Evolutionary conservation across 2,329 filamentous ascomycete genomes (phyloP), one percentile per base, ranked within the genome.

Genomic region (Aspergillus sp.): DNA sequence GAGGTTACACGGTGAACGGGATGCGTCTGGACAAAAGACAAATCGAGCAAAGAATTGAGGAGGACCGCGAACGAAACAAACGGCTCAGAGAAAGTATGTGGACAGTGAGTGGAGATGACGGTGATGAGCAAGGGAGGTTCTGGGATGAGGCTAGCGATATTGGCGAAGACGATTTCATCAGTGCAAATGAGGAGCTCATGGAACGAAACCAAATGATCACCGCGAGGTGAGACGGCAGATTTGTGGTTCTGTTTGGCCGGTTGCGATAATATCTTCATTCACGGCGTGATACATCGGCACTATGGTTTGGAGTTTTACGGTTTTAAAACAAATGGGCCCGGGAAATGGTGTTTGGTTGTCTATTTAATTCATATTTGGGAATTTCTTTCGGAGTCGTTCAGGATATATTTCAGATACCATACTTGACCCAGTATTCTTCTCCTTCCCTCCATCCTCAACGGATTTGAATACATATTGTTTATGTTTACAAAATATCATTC

Each of bases 21-120:
- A 66, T 73, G 36, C 72, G 76, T 40, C 65, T 93, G 40, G 88
- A 96, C 59, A 93, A 91, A 68, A 79, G 86, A 44, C 88, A 95
- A 69, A 87, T 96, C 42, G 90, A 97, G 69, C 90, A 97, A 71
- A 78, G 93, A 33, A 95, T 98, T 50, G 94, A 98, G 57, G 94
- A 98, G 68, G 93, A 98, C 66, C 77, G 93, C 4, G 93, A 98
- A 66, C 76, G 93, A 35, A 94, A 98, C 67, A 98, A 98, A 74
- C 75, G 91, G 35, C 73, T 91, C 58, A 75, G 93, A 19, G 93
- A 98, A 70, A 90, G 84, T 57, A 94, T 95, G 50, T 98, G 94
- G 93, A 88, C 90, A 0, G 83, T 95, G 2, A 81, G 81, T 28
- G 76, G 78, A 7, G 77, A 80, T 29, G 71, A 76, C 7, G 75